Conservation (phyloP, 2,329 filamentous ascomycete genomes). For the Emergomyces pasteurianus region DNA sequence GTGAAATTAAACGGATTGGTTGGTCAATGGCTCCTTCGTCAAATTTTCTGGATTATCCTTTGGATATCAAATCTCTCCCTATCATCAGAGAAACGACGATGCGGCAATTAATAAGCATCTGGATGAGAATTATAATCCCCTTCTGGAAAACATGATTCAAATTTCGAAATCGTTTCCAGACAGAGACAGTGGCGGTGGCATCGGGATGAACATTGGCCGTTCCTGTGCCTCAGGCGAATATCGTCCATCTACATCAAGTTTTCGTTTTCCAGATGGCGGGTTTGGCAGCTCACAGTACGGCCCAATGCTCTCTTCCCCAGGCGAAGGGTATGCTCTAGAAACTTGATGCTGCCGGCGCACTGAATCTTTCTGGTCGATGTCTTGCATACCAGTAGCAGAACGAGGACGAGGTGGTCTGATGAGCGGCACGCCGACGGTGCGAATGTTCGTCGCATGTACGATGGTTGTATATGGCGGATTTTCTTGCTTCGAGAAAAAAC, state of each 20-base stretch:
- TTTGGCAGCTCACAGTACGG: not conserved
- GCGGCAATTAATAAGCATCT: too few relatives aligned
- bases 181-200: conserved; percentile 4
- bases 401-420: not conserved
- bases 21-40: too few relatives aligned
- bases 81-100: too few relatives aligned
- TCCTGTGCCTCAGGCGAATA: not conserved
- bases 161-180: not conserved
- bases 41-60: too few relatives aligned
- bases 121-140: too few relatives aligned
- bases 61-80: too few relatives aligned
- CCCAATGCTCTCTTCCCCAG: not conserved
- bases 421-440: not conserved
- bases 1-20: too few relatives aligned
- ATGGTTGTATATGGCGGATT: not conserved
- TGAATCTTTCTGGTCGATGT: not conserved
- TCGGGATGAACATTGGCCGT: not conserved
- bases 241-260: not conserved
- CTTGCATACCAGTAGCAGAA: not conserved
- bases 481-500: not conserved
- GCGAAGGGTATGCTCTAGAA: not conserved
- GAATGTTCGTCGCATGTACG: not conserved
- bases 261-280: not conserved
- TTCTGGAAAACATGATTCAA: not conserved
- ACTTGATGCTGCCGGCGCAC: not conserved